Base-by-base conservation (phyloP, 2,329 filamentous ascomycete genomes). In the Herpotrichia juniperi region DNA sequence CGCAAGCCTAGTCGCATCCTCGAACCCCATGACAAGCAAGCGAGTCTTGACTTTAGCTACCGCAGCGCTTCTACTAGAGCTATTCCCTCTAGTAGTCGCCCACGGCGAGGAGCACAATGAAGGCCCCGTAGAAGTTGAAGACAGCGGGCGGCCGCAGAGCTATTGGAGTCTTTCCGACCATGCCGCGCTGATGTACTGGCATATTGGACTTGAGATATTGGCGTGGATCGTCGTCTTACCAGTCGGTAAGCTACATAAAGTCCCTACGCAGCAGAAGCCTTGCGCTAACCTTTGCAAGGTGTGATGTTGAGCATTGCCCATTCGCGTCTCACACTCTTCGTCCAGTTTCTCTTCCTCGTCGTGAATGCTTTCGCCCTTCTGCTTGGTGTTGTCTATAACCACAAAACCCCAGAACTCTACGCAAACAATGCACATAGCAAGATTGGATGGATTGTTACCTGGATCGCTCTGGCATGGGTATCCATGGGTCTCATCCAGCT, bases 351-450 rank as follows among this genome's bases (percentile, higher is more conserved):
- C 17, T 80, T 80, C 65, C 73, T 80, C 42, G 48, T 68, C 24
- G 48, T 74, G 21, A 79, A 80, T 54, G 71, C 72, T 31, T 57
- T 77, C 48, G 69, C 74, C 46, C 64, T 78, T 22, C 56, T 78
- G 48, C 55, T 76, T 46, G 65, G 74, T 52, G 59, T 76, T 51
- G 56, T 76, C 50, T 96, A 96, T 78, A 91, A 94, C 70, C 81
- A 83, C 51, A 86, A 83, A 57, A 96, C 91, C 0, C 91, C 92
- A 1, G 90, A 96, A 67, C 78, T 97, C 19, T 97, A 96, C 70
- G 86, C 87, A 26, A 87, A 89, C 68, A 96, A 96, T 68, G 84
- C 88, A n/a, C 93, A 97, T 72, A 87, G 92, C 77, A 92, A 90
- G 72, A 82, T 93, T 37, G 92, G 92, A 48, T 97, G 93, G 93